phyloP scores from a whole-genome alignment of 495 filamentous ascomycete genomes.

The Chlorociboria aeruginascens region DNA sequence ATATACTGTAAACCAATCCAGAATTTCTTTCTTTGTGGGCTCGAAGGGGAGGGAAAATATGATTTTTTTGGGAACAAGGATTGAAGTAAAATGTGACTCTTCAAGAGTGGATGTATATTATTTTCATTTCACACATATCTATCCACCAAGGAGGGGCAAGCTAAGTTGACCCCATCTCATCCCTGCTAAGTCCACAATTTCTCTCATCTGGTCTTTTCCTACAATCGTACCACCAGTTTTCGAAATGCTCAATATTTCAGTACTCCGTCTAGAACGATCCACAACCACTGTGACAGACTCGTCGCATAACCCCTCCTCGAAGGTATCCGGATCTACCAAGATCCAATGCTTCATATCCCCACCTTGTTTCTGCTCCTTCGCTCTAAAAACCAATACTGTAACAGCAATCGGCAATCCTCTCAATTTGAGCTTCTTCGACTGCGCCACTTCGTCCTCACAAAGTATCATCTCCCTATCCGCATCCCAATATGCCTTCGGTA shows the following conservation, averaged over 20 bases:
- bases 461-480: constrained; percentile 64
- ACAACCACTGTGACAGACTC: constrained; percentile 67
- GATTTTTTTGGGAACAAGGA: background rate
- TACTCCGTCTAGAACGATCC: constrained; percentile 40
- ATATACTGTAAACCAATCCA: too few relatives aligned
- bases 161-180: constrained; percentile 45
- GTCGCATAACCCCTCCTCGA: constrained; percentile 71
- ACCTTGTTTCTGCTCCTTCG: constrained; percentile 41
- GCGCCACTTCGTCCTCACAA: constrained; percentile 47
- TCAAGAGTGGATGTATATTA: background rate
- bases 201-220: constrained; percentile 40
- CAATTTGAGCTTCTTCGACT: constrained; percentile 37
- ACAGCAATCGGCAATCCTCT: constrained; percentile 56
- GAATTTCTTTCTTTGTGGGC: too few relatives aligned
- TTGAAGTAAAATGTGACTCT: background rate
- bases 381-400: constrained; percentile 61
- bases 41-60: background rate
- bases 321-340: constrained; percentile 75
- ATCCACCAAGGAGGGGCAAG: constrained; percentile 27
- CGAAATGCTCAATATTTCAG: constrained; percentile 54
- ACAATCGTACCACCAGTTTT: constrained; percentile 68
- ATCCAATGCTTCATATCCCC: constrained; percentile 52
- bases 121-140: background rate
- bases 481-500: constrained; percentile 85
- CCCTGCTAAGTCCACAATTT: constrained; percentile 38